Evolutionary conservation across 768 basidiomycete genomes (phyloP), one percentile per base, ranked within the genome.

Genomic region (Holtermanniella nyarrowii): DNA sequence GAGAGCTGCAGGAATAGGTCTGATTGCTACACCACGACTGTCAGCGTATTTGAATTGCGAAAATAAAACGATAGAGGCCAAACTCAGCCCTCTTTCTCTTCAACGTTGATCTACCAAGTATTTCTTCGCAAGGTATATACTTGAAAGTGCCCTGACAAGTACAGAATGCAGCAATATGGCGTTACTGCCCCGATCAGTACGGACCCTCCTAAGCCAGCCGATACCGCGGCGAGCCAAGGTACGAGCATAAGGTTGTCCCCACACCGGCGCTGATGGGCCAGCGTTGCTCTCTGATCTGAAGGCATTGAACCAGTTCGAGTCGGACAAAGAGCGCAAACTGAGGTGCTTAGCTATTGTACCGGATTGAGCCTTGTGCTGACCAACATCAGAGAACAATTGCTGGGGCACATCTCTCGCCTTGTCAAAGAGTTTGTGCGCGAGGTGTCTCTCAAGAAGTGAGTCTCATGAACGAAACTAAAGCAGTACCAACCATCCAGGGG

Each of bases 361-460:
- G 20, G 14, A 3, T 14, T 26, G 3, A 24, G 25, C 1, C 50
- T n/a, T n/a, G 52, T 46, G 49, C 41, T 13, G 39, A 25, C 42
- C 46, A 39, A 39, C 39, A 23, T 42, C 62, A 97, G 95, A 76
- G 93, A 97, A 75, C 79, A 86, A 50, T 87, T 97, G 12, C 79
- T 99, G 18, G 91, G 88, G 16, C 83, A 86, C 43, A 81, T 99
- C 43, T 82, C 87, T 41, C 80, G 83, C 48, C 77, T 95, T 23
- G 88, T 96, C 60, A 89, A 88, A 75, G 82, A 86, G 66, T 99
- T 97, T 68, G 95, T 99, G 45, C 81, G 80, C 65, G 79, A 80
- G 56, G 82, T 91, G 1, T 84, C 86, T 5, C 69, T 91, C 52
- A 74, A 80, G 42, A 80, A 78, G 55, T 56, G n/a, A 40, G 55